Percentiles rank a stretch among this genome's conserved stretches.
Conservation (phyloP, 768 basidiomycete species). For the Paxillus involutus region DNA sequence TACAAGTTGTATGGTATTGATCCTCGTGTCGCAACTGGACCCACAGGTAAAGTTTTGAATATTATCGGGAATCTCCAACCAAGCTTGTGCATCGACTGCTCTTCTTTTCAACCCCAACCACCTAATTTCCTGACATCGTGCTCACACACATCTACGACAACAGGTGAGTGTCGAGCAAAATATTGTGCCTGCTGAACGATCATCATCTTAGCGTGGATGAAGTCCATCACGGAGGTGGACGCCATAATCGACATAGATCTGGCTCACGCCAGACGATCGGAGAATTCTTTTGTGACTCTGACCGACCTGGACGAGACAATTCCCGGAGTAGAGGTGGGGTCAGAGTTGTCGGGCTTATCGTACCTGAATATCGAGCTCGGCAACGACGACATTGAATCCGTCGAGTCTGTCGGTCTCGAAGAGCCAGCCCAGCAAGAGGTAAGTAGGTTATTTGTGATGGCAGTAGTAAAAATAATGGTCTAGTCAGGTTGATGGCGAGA, state of each 20-base stretch:
- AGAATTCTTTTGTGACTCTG: constrained; percentile 12
- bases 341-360: constrained; percentile 18
- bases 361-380: constrained; percentile 16
- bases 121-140: not conserved
- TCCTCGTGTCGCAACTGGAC: constrained; percentile 14
- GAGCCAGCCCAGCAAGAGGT: constrained; percentile 16
- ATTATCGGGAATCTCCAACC: constrained; percentile 3
- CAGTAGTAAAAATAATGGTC: not conserved
- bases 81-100: too few species aligned
- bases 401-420: constrained; percentile 15
- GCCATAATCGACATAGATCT: constrained; percentile 7
- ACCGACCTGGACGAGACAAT: constrained; percentile 3
- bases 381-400: constrained; percentile 12
- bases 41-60: constrained; percentile 6
- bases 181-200: not conserved
- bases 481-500: constrained; percentile 18
- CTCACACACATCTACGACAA: not conserved
- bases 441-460: not conserved
- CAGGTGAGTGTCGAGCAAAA: not conserved
- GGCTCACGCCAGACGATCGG: constrained; percentile 1
- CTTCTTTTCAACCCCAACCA: not conserved
- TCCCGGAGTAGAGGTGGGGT: constrained; percentile 10
- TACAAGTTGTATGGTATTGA: not conserved
- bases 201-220: not conserved
- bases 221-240: constrained; percentile 19